Conservation (phyloP, 257 asterid genomes). For the Cinchona pubescens region DNA sequence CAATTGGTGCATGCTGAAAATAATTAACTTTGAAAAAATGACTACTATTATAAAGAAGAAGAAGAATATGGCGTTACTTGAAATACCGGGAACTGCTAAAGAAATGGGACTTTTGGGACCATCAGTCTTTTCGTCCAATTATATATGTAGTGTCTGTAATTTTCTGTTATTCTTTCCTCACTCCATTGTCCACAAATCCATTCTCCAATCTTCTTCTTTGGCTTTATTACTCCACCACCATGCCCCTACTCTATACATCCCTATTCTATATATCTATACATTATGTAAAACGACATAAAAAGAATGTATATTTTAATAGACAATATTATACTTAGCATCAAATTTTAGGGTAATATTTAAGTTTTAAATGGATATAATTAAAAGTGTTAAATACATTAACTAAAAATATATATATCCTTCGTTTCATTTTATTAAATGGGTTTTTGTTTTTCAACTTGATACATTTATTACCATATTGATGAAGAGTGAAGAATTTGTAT, state of each 20-base stretch:
- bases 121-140: background rate
- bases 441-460: too few relatives aligned
- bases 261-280: background rate
- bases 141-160: background rate
- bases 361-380: too few relatives aligned
- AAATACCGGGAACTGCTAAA: background rate
- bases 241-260: constrained; percentile 7
- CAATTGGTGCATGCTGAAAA: background rate
- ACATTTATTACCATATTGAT: too few relatives aligned
- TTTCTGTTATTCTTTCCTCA: background rate
- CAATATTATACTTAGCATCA: too few relatives aligned
- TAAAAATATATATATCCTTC: too few relatives aligned
- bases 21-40: background rate
- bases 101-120: constrained; percentile 15
- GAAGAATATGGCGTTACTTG: constrained; percentile 6
- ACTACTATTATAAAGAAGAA: background rate
- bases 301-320: too few relatives aligned
- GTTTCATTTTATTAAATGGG: too few relatives aligned
- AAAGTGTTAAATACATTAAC: too few relatives aligned
- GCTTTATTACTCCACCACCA: constrained; percentile 1
- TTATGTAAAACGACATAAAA: background rate
- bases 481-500: too few relatives aligned
- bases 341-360: too few relatives aligned
- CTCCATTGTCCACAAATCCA: background rate
- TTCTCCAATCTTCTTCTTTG: constrained; percentile 7